phyloP scores from a whole-genome alignment of 441 rosid species.

The Aleurites moluccanus region DNA sequence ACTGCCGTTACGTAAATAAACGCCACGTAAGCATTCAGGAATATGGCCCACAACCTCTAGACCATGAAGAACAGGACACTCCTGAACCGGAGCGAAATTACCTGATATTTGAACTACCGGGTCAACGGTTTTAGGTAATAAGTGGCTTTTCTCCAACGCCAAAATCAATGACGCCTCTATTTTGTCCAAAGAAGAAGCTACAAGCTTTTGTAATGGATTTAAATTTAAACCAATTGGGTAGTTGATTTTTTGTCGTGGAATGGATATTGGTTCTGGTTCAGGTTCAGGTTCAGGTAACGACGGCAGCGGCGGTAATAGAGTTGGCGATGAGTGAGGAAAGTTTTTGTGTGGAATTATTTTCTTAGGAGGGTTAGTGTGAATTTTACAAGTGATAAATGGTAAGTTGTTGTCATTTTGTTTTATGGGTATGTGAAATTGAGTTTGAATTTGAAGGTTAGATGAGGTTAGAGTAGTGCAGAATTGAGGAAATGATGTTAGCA shows the following conservation, averaged over 20 bases:
- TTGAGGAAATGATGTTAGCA: conserved; percentile 10
- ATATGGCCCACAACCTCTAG: conserved; percentile 51
- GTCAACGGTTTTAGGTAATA: conserved; percentile 35
- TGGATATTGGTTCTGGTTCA: neutral
- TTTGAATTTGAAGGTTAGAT: neutral
- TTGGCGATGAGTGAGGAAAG: conserved; percentile 5
- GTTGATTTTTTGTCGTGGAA: neutral
- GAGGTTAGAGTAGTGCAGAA: neutral
- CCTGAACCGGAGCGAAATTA: conserved; percentile 61
- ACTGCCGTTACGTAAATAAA: conserved; percentile 63
- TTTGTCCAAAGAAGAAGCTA: conserved; percentile 43
- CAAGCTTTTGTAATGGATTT: conserved; percentile 47
- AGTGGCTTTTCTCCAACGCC: conserved; percentile 37
- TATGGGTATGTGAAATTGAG: neutral
- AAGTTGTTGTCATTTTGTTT: neutral
- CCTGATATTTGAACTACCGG: conserved; percentile 49
- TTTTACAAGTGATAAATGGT: conserved; percentile 22
- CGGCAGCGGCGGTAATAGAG: neutral
- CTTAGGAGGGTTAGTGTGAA: conserved; percentile 35
- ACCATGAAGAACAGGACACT: conserved; percentile 54
- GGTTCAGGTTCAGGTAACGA: conserved; percentile 2
- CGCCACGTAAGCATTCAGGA: conserved; percentile 50
- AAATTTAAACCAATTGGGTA: conserved; percentile 34
- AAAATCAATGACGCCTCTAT: conserved; percentile 42
- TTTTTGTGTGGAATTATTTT: conserved; percentile 15